Percentiles rank a stretch among this genome's conserved stretches.
These are phyloP conservation scores for Phytophthora lateralis DNA, from an alignment of 352 stramenopile species.

Conservation along the genomic window DNA sequence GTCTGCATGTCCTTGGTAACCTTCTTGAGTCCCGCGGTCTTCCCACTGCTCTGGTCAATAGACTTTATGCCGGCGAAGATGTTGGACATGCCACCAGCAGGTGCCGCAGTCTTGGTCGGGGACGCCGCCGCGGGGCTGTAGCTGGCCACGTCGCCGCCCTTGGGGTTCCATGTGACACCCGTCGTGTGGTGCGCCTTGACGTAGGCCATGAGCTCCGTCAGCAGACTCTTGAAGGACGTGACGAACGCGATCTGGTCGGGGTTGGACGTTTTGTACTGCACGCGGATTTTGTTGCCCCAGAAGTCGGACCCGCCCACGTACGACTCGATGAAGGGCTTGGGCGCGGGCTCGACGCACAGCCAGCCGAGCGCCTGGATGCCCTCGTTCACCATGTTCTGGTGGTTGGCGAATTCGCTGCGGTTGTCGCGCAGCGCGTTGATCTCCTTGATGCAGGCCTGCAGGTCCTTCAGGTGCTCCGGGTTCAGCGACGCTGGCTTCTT, in stretches of 20 bases:
- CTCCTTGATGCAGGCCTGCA: constrained; percentile 82
- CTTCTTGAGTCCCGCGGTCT: constrained; percentile 94
- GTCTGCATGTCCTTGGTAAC: constrained; percentile 98
- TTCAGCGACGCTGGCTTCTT: constrained; percentile 91
- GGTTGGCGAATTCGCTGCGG: constrained; percentile 81
- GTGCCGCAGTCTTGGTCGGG: constrained; percentile 35
- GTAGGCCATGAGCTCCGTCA: constrained; percentile 93
- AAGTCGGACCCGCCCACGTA: constrained; percentile 95
- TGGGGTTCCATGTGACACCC: constrained; percentile 95
- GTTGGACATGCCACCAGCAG: constrained; percentile 65
- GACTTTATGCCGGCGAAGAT: constrained; percentile 91
- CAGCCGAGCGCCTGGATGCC: constrained; percentile 84
- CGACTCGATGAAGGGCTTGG: constrained; percentile 95
- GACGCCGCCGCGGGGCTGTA: constrained; percentile 45
- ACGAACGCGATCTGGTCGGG: constrained; percentile 94
- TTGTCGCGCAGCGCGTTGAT: constrained; percentile 83
- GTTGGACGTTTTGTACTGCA: constrained; percentile 95
- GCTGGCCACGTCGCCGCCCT: constrained; percentile 55
- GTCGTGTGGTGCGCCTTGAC: constrained; percentile 96
- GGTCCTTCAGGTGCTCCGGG: constrained; percentile 70
- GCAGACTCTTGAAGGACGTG: constrained; percentile 92
- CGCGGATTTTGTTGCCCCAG: constrained; percentile 98
- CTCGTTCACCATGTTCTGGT: constrained; percentile 91
- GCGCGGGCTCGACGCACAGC: constrained; percentile 83
- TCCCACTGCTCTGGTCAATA: constrained; percentile 90